Evolutionary conservation across 2,329 filamentous ascomycete species (phyloP), one percentile per base, ranked within the genome.

Genomic region (Pyrenophora teres): DNA sequence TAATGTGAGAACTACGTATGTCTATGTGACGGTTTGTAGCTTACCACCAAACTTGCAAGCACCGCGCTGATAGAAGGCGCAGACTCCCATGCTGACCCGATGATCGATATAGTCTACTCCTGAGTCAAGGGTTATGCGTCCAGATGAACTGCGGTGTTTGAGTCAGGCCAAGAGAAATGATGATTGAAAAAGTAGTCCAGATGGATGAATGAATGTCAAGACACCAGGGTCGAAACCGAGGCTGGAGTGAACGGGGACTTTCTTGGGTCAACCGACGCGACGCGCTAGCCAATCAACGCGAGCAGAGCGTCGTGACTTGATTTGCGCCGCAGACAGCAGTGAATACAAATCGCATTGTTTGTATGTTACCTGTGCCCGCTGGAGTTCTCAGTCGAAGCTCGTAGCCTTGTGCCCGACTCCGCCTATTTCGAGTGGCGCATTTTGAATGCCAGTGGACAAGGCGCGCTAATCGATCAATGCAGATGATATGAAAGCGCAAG

Each of bases 31-130:
- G n/a, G 30, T 10, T 46, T 39, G 25, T 44, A 16, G 25, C 78
- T 58, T 77, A 87, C 86, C 78, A 74, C 87, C 87, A 68, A 81
- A 85, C 64, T 77, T 83, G 77, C 87, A 91, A 56, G 78, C 79
- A 37, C 86, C 86, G 68, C 86, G 80, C 68, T 82, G 80, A 65
- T 80, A 90, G 70, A 83, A 90, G 57, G 74, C 80, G 77, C 87
- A 90, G 49, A 87, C 67, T 25, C 68, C 65, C 78, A 79, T 75
- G 37, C 46, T 44, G 41, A 37, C 16, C 18, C 21, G 21, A 35
- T 49, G 42, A 41, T 30, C 39, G 31, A 50, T 18, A 10, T 21
- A 30, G 35, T 1, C 4, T 10, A 45, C 19, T 21, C 19, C 13
- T 3, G 38, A 31, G 12, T 32, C 15, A 39, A 38, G 6, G n/a